These are phyloP conservation scores for Exobasidium rhododendri DNA, from an alignment of 1,284 basidiomycete species.

Conservation along the genomic window DNA sequence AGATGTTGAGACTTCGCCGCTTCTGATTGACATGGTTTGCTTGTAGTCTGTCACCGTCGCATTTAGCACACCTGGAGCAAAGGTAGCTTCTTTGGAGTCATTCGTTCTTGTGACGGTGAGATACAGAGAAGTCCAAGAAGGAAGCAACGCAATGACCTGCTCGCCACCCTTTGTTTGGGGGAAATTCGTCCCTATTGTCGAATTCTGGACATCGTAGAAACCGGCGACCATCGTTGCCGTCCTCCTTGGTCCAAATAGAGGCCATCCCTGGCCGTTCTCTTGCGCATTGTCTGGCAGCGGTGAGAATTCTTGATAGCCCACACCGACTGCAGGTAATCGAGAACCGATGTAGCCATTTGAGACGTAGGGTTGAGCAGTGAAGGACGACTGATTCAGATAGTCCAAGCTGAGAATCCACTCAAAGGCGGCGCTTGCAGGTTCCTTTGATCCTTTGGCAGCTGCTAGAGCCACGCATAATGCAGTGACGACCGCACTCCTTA, in stretches of 20 bases:
- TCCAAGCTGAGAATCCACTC: not conserved
- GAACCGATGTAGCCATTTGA: slow-evolving; percentile 44
- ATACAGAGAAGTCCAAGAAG: slow-evolving; percentile 37
- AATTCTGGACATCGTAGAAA: slow-evolving; percentile 37
- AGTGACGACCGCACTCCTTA: too few relatives aligned
- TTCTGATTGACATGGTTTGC: slow-evolving; percentile 33
- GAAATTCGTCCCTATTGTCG: slow-evolving; percentile 43
- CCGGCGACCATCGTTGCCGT: slow-evolving; percentile 32
- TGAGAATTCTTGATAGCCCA: slow-evolving; percentile 13
- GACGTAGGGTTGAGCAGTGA: slow-evolving; percentile 29
- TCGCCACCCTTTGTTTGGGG: slow-evolving; percentile 29
- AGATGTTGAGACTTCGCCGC: slow-evolving; percentile 37
- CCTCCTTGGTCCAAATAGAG: slow-evolving; percentile 22
- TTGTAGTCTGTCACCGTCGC: slow-evolving; percentile 30
- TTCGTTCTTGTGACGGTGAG: slow-evolving; percentile 24
- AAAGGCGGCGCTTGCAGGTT: too few relatives aligned
- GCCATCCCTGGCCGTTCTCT: slow-evolving; percentile 24
- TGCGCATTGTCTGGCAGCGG: slow-evolving; percentile 7
- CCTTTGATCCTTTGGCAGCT: too few relatives aligned
- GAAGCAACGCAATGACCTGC: slow-evolving; percentile 39
- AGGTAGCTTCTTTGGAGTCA: slow-evolving; percentile 20
- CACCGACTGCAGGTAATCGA: slow-evolving; percentile 36
- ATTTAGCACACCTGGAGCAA: slow-evolving; percentile 20
- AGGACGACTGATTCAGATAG: not conserved
- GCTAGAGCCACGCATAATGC: too few relatives aligned